Base-by-base conservation (phyloP, 768 basidiomycete species). In the Leccinum disarticulatum region DNA sequence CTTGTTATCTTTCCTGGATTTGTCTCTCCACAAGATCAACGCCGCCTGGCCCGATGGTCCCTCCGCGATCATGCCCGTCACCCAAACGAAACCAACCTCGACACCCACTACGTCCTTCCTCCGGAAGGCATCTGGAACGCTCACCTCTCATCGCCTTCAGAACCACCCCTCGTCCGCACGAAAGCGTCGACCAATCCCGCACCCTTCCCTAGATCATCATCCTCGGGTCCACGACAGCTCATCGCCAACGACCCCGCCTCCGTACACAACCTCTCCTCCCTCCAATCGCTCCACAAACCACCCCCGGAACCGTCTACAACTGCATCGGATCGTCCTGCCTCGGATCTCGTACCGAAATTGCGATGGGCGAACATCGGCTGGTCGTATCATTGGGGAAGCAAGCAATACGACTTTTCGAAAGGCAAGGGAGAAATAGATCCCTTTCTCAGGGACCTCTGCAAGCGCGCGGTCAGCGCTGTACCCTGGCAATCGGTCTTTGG, bases 301-400 rank as follows among this genome's bases (percentile, higher is more conserved):
- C 82, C 83, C 4, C 80, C 83, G 3, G 75, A 82, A 4, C 91
- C 95, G 9, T 91, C 92, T 3, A 69, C 79, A 2, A 84, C 85
- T 3, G 77, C 83, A 3, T 78, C 74, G 11, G 80, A 87, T 1
- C 70, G 77, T 8, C 70, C 73, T 3, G 76, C 84, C 2, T 83
- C 83, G 1, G 75, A 81, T 28, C 81, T 98, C 14, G 66, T 95
- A 15, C 79, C 78, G 6, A 95, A 91, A 70, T 72, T 99, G 52
- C 83, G 96, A 52, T 99, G 96, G 96, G 90, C 93, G 2, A 98
- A 96, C 67, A 89, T 99, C 52, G 96, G 96, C 10, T 91, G 91
- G 86, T 91, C 84, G 55, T 99, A 99, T 73, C 93, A 98, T 77
- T 98, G 96, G 96, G 91, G 92, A 3, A 91, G 86, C 30, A 99